These are phyloP conservation scores for Tausonia pullulans DNA, from an alignment of 1,284 basidiomycete genomes.

Conservation along the genomic window DNA sequence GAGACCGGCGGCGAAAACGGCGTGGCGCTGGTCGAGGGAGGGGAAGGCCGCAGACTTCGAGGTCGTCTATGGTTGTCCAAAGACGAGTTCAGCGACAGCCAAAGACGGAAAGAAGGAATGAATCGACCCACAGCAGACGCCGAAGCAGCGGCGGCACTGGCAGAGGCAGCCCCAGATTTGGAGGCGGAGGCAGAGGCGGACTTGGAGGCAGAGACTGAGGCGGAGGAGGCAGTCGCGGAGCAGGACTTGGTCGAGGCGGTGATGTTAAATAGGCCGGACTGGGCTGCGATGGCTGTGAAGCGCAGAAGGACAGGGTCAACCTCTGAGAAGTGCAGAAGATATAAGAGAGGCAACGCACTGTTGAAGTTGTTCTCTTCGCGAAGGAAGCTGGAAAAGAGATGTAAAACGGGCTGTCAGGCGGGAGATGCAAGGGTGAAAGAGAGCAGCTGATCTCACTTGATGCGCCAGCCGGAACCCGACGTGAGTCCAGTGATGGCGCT, in stretches of 20 bases:
- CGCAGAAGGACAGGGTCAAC: no score
- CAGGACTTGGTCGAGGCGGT: background rate
- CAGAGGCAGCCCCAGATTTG: background rate
- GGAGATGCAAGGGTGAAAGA: background rate
- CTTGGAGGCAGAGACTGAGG: no score
- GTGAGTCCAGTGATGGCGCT: no score
- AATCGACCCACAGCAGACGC: background rate
- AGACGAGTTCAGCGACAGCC: no score
- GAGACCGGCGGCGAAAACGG: no score
- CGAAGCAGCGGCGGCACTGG: background rate
- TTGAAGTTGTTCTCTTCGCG: background rate
- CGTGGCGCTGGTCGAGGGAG: no score
- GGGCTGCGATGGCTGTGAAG: background rate
- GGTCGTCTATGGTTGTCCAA: no score
- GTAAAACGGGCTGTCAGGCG: background rate
- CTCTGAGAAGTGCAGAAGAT: no score
- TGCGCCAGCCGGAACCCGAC: no score
- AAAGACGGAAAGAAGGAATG: no score
- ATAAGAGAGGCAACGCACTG: no score
- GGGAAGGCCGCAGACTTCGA: no score
- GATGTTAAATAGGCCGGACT: constrained; percentile 4
- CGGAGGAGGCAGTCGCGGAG: background rate
- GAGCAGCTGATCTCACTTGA: background rate
- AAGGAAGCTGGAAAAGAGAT: background rate
- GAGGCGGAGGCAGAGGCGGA: background rate